phyloP scores from a whole-genome alignment of 768 basidiomycete species.

The Russula earlei region DNA sequence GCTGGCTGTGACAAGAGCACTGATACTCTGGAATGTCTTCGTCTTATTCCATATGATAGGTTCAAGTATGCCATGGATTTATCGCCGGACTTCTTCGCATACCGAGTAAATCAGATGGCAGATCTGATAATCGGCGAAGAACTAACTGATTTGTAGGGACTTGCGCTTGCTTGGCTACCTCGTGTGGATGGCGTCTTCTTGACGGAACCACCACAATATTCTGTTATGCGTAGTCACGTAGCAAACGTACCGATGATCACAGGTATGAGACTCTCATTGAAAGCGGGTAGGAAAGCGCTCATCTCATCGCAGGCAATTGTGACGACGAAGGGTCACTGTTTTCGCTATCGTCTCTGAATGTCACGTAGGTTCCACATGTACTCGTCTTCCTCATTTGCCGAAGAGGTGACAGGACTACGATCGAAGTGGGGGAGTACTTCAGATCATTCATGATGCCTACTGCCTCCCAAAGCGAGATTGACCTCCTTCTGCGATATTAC shows the following conservation, averaged over 20 bases:
- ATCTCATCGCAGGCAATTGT: slow-evolving; percentile 5
- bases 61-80: slow-evolving; percentile 14
- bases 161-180: slow-evolving; percentile 18
- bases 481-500: slow-evolving; percentile 16
- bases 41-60: slow-evolving; percentile 1
- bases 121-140: background rate
- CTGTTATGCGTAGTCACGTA: slow-evolving; percentile 18
- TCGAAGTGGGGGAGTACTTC: background rate
- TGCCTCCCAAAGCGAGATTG: background rate
- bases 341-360: slow-evolving; percentile 8
- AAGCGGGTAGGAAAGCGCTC: background rate
- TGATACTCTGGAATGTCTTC: slow-evolving; percentile 22
- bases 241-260: slow-evolving; percentile 19
- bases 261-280: background rate
- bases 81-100: slow-evolving; percentile 14
- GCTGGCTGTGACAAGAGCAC: slow-evolving; percentile 14
- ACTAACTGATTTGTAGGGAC: background rate
- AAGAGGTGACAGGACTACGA: slow-evolving; percentile 1
- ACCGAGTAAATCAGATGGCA: background rate
- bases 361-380: slow-evolving; percentile 4
- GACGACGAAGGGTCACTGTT: slow-evolving; percentile 19
- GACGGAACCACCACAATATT: slow-evolving; percentile 17
- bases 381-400: background rate
- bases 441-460: slow-evolving; percentile 10
- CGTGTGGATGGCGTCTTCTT: slow-evolving; percentile 22